A percentile compares a stretch with the other conserved stretches of the same genome.
phyloP scores from a whole-genome alignment of 2,329 filamentous ascomycete species.

The Aureobasidium sp. region DNA sequence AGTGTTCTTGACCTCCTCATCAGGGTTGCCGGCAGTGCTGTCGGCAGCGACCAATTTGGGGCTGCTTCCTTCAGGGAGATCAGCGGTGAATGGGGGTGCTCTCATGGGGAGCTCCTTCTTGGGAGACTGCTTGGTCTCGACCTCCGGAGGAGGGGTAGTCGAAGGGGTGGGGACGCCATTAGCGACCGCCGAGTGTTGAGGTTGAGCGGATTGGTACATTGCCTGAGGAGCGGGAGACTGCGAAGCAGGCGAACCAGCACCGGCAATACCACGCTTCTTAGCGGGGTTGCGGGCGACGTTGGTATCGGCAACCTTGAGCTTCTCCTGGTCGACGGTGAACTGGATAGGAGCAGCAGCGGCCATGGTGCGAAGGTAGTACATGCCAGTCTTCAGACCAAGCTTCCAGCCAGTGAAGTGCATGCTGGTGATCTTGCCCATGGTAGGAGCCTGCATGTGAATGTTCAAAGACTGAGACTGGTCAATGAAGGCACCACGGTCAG shows the following conservation, averaged over 20 bases:
- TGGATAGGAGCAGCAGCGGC: slow-evolving; percentile 95
- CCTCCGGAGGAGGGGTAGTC: slow-evolving; percentile 55
- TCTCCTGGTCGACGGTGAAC: slow-evolving; percentile 97
- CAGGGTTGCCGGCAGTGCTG: slow-evolving; percentile 47
- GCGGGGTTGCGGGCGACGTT: slow-evolving; percentile 59
- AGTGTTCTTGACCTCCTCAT: slow-evolving; percentile 52
- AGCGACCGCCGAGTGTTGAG: slow-evolving; percentile 34
- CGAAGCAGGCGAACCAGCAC: slow-evolving; percentile 35
- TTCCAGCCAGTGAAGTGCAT: slow-evolving; percentile 99
- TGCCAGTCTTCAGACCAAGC: slow-evolving; percentile 97
- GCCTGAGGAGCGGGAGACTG: slow-evolving; percentile 51
- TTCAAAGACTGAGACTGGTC: slow-evolving; percentile 99
- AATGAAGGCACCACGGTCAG: slow-evolving; percentile 96
- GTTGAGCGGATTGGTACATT: slow-evolving; percentile 55
- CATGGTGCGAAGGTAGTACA: slow-evolving; percentile 99
- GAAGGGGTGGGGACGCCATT: slow-evolving; percentile 65
- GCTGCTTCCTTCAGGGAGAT: slow-evolving; percentile 68
- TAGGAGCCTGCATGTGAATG: slow-evolving; percentile 98
- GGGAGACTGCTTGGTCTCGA: slow-evolving; percentile 40
- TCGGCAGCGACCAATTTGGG: slow-evolving; percentile 72
- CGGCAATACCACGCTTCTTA: slow-evolving; percentile 62
- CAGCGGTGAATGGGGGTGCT: slow-evolving; percentile 66
- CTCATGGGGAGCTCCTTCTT: slow-evolving; percentile 52
- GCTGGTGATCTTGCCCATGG: slow-evolving; percentile 99
- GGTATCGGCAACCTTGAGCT: slow-evolving; percentile 78